Conservation (phyloP, 805 yeast genomes). For the Metschnikowia aberdeeniae region DNA sequence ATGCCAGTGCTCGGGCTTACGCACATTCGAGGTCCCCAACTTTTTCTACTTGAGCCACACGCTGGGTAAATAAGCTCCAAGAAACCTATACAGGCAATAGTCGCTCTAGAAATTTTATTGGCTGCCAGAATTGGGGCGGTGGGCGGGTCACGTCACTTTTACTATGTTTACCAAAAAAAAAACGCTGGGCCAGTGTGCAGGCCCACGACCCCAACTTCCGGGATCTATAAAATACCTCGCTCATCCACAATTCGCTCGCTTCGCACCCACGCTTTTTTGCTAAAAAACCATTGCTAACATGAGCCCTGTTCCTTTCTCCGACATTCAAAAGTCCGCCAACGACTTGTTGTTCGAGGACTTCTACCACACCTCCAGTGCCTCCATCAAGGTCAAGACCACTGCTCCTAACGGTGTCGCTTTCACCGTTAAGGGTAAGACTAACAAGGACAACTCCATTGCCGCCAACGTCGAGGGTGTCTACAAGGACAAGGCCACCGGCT, state of each 20-base stretch:
- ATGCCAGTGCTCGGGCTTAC: slow-evolving; percentile 1
- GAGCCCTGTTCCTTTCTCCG: slow-evolving; percentile 85
- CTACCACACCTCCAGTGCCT: slow-evolving; percentile 85
- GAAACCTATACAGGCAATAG: too few species aligned
- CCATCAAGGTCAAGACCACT: slow-evolving; percentile 83
- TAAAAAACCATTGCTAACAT: slow-evolving; percentile 18
- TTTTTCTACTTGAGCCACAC: background rate
- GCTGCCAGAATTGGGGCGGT: background rate
- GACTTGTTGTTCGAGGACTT: slow-evolving; percentile 87
- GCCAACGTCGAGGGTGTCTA: slow-evolving; percentile 90
- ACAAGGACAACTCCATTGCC: slow-evolving; percentile 75
- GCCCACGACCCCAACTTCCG: slow-evolving; percentile 9
- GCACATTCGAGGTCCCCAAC: background rate
- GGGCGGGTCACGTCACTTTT: background rate
- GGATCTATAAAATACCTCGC: slow-evolving; percentile 13
- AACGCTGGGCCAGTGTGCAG: slow-evolving; percentile 14
- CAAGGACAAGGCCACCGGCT: slow-evolving; percentile 87
- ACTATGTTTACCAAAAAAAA: slow-evolving; percentile 7
- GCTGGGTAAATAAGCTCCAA: too few species aligned
- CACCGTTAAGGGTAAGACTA: slow-evolving; percentile 87
- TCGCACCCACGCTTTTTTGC: slow-evolving; percentile 5
- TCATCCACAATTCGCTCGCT: slow-evolving; percentile 12
- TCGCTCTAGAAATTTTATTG: background rate
- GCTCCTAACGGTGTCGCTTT: slow-evolving; percentile 97
- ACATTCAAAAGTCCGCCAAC: slow-evolving; percentile 88